Conservation (phyloP, 2,329 filamentous ascomycete genomes). For the Ceratocystis smalleyi region DNA sequence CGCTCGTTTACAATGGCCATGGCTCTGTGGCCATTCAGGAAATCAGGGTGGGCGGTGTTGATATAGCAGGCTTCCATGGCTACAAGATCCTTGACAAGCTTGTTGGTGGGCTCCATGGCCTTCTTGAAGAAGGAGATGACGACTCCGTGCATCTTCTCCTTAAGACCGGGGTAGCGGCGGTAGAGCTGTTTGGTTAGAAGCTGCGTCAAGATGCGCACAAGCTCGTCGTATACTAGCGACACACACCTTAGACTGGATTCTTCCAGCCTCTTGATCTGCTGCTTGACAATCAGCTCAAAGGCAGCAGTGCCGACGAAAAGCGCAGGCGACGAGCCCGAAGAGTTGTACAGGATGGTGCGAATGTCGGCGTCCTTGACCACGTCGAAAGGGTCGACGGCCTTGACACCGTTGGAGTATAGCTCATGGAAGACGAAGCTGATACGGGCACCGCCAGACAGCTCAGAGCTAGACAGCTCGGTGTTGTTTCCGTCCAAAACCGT, state of each 20-base stretch:
- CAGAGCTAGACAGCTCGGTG: slow-evolving; percentile 82
- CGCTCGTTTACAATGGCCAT: slow-evolving; percentile 98
- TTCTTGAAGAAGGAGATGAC: slow-evolving; percentile 96
- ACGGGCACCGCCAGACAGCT: slow-evolving; percentile 89
- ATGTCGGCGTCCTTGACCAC: slow-evolving; percentile 96
- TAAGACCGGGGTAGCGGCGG: slow-evolving; percentile 79
- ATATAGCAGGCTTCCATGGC: slow-evolving; percentile 94
- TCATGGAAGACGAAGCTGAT: slow-evolving; percentile 99
- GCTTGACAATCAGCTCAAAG: slow-evolving; percentile 98
- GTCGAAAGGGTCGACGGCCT: slow-evolving; percentile 95
- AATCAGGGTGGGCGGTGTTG: slow-evolving; percentile 96
- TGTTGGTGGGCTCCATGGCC: slow-evolving; percentile 95
- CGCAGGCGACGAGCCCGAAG: slow-evolving; percentile 90
- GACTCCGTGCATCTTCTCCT: slow-evolving; percentile 90
- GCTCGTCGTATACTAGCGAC: slow-evolving; percentile 88
- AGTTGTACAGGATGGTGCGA: slow-evolving; percentile 94
- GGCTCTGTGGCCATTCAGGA: slow-evolving; percentile 88
- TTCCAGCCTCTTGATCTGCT: slow-evolving; percentile 91
- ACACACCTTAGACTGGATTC: slow-evolving; percentile 97
- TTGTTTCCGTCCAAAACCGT: slow-evolving; percentile 94
- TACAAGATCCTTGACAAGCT: slow-evolving; percentile 84
- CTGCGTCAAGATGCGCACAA: slow-evolving; percentile 87
- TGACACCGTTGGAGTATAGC: slow-evolving; percentile 91
- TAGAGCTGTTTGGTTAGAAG: slow-evolving; percentile 79
- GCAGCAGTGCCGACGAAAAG: slow-evolving; percentile 94